Evolutionary conservation across 768 basidiomycete genomes (phyloP).

Genomic region (Agrocybe chaxingu): DNA sequence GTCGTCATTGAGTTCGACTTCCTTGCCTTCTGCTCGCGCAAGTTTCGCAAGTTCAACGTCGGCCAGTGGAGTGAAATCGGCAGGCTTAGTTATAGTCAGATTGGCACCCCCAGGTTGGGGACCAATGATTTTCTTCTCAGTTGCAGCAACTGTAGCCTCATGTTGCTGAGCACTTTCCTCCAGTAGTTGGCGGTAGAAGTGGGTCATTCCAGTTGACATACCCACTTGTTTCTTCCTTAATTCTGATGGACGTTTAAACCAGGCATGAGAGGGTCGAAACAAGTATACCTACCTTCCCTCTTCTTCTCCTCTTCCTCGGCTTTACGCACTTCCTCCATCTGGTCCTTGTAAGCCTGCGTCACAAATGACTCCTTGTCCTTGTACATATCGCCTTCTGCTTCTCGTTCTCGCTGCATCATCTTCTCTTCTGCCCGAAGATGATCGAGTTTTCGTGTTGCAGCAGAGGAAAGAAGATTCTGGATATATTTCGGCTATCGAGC

Average conservation of each 20-base stretch:
- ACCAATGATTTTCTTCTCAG: slow-evolving; percentile 56
- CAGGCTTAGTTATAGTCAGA: slow-evolving; percentile 74
- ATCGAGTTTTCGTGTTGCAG: slow-evolving; percentile 86
- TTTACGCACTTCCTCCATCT: slow-evolving; percentile 86
- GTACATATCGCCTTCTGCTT: slow-evolving; percentile 91
- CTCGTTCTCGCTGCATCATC: slow-evolving; percentile 91
- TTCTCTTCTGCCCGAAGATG: slow-evolving; percentile 95
- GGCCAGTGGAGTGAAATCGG: slow-evolving; percentile 56
- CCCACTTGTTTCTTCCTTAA: slow-evolving; percentile 58
- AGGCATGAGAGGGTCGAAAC: not conserved
- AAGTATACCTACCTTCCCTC: slow-evolving; percentile 68
- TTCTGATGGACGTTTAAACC: slow-evolving; percentile 33
- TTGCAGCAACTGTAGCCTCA: slow-evolving; percentile 83
- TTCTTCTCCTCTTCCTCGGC: slow-evolving; percentile 92
- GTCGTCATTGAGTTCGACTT: slow-evolving; percentile 94
- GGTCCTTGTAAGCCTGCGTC: slow-evolving; percentile 94
- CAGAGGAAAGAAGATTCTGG: slow-evolving; percentile 68
- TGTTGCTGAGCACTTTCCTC: slow-evolving; percentile 81
- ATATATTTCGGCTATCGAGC: slow-evolving; percentile 89
- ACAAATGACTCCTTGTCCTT: slow-evolving; percentile 96
- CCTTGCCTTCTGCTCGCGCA: slow-evolving; percentile 73
- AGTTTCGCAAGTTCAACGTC: slow-evolving; percentile 72
- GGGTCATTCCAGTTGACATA: slow-evolving; percentile 71
- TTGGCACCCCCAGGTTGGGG: slow-evolving; percentile 63
- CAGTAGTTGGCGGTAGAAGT: slow-evolving; percentile 77